A percentile compares a stretch with the other conserved stretches of the same genome.
These are phyloP conservation scores for Saccharomyces mikatae DNA, from an alignment of 805 yeast genomes.

Conservation along the genomic window DNA sequence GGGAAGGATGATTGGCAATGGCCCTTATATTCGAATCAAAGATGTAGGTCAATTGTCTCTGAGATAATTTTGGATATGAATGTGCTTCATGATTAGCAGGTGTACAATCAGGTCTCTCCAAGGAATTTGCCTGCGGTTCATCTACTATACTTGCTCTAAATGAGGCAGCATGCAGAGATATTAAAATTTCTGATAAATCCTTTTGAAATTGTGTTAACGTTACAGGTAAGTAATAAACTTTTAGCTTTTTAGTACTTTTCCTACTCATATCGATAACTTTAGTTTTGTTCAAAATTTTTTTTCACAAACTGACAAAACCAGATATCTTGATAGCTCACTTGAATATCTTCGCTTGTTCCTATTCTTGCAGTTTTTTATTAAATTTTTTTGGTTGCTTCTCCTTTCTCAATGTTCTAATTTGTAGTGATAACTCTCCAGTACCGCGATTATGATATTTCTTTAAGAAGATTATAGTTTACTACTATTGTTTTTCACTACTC, in stretches of 20 bases:
- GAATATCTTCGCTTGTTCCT: not conserved
- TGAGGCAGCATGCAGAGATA: constrained; percentile 36
- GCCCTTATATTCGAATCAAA: constrained; percentile 36
- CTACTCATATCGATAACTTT: not conserved
- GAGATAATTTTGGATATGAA: constrained; percentile 32
- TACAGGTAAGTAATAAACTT: constrained; percentile 32
- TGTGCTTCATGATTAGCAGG: not conserved
- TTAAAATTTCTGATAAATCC: constrained; percentile 36
- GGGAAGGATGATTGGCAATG: constrained; percentile 58
- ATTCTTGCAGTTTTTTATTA: not conserved
- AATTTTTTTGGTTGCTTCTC: not conserved
- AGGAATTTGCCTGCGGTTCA: constrained; percentile 3
- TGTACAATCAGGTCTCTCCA: not conserved
- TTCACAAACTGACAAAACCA: not conserved
- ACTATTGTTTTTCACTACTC: not conserved
- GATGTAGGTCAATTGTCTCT: constrained; percentile 25
- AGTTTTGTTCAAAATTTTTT: not conserved
- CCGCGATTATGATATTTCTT: not conserved
- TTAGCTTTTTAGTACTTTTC: constrained; percentile 1
- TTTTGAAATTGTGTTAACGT: constrained; percentile 38
- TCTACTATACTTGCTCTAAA: constrained; percentile 17
- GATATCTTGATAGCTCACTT: not conserved
- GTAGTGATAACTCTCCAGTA: not conserved
- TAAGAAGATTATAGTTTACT: not conserved
- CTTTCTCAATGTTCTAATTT: not conserved